Conservation (phyloP, 129 eudicot species). For the Glebionis coronaria region DNA sequence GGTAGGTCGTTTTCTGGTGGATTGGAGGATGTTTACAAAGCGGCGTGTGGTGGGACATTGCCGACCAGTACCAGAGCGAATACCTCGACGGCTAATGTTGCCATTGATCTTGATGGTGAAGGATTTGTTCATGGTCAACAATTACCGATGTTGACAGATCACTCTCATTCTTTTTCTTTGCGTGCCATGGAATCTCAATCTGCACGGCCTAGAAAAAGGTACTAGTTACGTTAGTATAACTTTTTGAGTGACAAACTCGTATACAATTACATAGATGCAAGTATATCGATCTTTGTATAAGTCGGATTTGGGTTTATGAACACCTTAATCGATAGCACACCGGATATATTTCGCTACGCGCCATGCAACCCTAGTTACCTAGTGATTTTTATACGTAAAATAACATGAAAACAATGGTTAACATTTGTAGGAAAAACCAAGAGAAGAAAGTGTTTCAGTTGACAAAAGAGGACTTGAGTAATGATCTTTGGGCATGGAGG, state of each 20-base stretch:
- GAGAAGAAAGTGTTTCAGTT: conserved; percentile 54
- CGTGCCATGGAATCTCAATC: conserved; percentile 27
- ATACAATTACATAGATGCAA: too few relatives aligned
- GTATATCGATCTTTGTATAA: too few relatives aligned
- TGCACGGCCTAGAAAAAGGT: conserved; percentile 46
- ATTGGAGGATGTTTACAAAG: conserved; percentile 47
- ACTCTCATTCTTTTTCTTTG: conserved; percentile 30
- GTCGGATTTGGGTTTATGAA: too few relatives aligned
- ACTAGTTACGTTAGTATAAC: background rate
- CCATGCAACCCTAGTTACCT: too few relatives aligned
- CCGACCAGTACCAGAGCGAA: conserved; percentile 1
- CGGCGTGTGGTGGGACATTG: conserved; percentile 19
- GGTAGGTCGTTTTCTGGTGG: conserved; percentile 27
- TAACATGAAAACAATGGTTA: too few relatives aligned
- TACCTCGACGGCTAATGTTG: background rate
- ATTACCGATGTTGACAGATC: conserved; percentile 27
- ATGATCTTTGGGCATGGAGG: conserved; percentile 79
- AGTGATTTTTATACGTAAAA: too few relatives aligned
- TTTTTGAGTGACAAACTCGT: too few relatives aligned
- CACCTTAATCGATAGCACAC: too few relatives aligned
- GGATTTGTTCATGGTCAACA: conserved; percentile 19
- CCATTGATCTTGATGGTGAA: conserved; percentile 19
- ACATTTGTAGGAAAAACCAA: conserved; percentile 48
- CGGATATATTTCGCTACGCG: too few relatives aligned
- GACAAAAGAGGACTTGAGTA: conserved; percentile 61